phyloP scores from a whole-genome alignment of 495 filamentous ascomycete genomes.

The Astrocystis sublimbata region DNA sequence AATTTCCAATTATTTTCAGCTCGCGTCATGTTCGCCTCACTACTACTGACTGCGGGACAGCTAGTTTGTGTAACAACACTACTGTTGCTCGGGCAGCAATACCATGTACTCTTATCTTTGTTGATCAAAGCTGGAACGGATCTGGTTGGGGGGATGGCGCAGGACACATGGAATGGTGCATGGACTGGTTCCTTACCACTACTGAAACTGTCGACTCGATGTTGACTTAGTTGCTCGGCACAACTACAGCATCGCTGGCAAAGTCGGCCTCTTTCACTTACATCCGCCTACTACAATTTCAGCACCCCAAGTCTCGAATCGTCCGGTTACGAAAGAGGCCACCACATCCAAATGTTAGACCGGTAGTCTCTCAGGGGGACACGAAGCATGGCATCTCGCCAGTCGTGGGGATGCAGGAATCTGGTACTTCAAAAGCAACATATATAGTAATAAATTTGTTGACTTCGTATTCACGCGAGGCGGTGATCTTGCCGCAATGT shows the following conservation, averaged over 20 bases:
- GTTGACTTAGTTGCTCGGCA: slow-evolving; percentile 4
- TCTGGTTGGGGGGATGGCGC: background rate
- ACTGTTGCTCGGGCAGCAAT: slow-evolving; percentile 17
- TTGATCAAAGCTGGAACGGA: slow-evolving; percentile 9
- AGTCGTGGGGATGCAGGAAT: slow-evolving; percentile 10
- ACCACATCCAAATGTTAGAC: slow-evolving; percentile 11
- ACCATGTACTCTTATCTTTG: slow-evolving; percentile 16
- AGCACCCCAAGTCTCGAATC: background rate
- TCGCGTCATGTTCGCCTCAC: background rate
- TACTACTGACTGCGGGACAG: slow-evolving; percentile 14
- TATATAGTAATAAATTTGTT: slow-evolving; percentile 17
- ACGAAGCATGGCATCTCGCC: background rate
- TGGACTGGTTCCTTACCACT: slow-evolving; percentile 12
- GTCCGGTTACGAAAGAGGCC: slow-evolving; percentile 14
- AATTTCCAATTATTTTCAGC: background rate
- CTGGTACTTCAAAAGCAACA: slow-evolving; percentile 13
- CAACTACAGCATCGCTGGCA: slow-evolving; percentile 7
- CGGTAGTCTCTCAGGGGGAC: slow-evolving; percentile 17
- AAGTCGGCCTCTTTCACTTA: background rate
- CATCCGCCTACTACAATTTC: background rate
- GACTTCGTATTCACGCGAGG: background rate
- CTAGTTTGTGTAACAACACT: slow-evolving; percentile 12
- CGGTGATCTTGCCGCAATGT: background rate
- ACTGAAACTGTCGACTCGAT: background rate
- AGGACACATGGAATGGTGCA: background rate